phyloP scores from a whole-genome alignment of 2,329 filamentous ascomycete species.

The Fusarium poae region DNA sequence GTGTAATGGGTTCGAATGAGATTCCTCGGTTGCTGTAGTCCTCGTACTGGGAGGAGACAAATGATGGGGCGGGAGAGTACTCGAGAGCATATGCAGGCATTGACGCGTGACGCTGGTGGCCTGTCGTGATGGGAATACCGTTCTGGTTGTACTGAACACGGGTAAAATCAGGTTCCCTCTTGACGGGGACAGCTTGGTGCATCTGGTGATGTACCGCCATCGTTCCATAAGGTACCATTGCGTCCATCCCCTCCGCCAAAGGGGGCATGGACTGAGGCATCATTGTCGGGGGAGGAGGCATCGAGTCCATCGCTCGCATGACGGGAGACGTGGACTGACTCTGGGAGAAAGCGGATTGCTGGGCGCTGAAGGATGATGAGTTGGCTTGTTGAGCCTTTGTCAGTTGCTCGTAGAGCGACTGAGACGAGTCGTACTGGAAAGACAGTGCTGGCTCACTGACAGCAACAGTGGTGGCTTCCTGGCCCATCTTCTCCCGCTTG shows the following conservation, averaged over 20 bases:
- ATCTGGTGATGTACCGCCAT: slow-evolving; percentile 78
- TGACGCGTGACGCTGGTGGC: slow-evolving; percentile 94
- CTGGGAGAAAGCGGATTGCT: slow-evolving; percentile 76
- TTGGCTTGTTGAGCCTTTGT: slow-evolving; percentile 99
- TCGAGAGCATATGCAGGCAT: slow-evolving; percentile 96
- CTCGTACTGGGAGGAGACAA: slow-evolving; percentile 98
- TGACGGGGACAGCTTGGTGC: slow-evolving; percentile 77
- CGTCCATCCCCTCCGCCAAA: slow-evolving; percentile 75
- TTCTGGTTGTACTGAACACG: slow-evolving; percentile 93
- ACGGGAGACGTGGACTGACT: slow-evolving; percentile 89
- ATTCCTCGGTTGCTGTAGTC: slow-evolving; percentile 97
- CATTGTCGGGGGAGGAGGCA: slow-evolving; percentile 92
- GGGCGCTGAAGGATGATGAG: slow-evolving; percentile 93
- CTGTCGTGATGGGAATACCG: slow-evolving; percentile 83
- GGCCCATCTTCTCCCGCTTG: slow-evolving; percentile 99
- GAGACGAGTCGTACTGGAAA: slow-evolving; percentile 99
- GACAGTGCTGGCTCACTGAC: slow-evolving; percentile 97
- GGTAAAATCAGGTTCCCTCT: slow-evolving; percentile 87
- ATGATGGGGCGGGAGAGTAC: slow-evolving; percentile 97
- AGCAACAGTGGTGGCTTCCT: slow-evolving; percentile 96
- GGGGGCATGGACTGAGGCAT: slow-evolving; percentile 71
- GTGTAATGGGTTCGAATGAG: slow-evolving; percentile 96
- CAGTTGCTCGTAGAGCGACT: slow-evolving; percentile 98
- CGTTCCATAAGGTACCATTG: slow-evolving; percentile 76
- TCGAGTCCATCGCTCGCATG: slow-evolving; percentile 90